These are phyloP conservation scores for Discostella stelligeroides DNA, from an alignment of 108 stramenopile genomes.

Conservation along the genomic window DNA sequence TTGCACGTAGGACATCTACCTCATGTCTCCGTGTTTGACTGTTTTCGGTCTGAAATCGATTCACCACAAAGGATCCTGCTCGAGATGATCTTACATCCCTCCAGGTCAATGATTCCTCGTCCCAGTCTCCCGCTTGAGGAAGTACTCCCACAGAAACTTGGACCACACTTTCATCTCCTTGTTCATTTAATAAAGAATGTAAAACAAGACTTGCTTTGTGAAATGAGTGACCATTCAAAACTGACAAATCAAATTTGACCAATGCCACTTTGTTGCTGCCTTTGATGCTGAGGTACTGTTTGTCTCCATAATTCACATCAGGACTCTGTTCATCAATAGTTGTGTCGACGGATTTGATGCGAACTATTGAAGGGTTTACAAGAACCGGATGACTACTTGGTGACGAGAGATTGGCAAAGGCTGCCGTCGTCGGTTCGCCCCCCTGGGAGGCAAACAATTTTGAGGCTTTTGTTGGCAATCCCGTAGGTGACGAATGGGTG, in stretches of 20 bases:
- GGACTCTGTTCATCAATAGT: not conserved
- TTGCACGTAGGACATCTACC: conserved; percentile 2
- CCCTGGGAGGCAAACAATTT: too few species aligned
- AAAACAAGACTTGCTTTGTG: not conserved
- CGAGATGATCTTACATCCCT: not conserved
- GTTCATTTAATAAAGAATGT: not conserved
- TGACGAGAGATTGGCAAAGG: too few species aligned
- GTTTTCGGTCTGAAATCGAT: not conserved
- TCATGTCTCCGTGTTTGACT: not conserved
- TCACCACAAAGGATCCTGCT: not conserved
- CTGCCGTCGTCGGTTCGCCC: too few species aligned
- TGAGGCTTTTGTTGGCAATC: too few species aligned
- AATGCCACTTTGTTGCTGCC: conserved; percentile 3
- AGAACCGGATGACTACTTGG: not conserved
- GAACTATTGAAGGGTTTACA: not conserved
- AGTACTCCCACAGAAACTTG: not conserved
- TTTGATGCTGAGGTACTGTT: not conserved
- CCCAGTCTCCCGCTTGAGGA: conserved; percentile 3
- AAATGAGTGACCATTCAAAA: not conserved
- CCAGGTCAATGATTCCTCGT: not conserved
- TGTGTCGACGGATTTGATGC: conserved; percentile 8
- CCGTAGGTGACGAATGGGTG: too few species aligned
- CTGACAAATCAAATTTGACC: not conserved
- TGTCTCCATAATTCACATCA: not conserved
- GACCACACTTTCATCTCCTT: not conserved